phyloP scores from a whole-genome alignment of 2,329 filamentous ascomycete species.

The Atkinsonella texensis region DNA sequence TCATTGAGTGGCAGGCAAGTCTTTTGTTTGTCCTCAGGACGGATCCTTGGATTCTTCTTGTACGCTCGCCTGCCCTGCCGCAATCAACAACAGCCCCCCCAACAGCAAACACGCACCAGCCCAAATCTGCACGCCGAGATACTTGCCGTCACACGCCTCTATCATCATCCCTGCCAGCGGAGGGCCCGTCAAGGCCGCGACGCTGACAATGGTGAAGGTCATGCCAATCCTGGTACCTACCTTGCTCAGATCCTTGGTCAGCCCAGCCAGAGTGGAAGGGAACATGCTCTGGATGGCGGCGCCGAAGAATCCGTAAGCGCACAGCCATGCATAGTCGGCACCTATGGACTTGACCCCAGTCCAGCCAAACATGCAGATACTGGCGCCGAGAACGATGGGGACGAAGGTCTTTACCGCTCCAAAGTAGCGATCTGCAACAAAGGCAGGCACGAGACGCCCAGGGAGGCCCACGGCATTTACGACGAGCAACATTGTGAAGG shows the following conservation, averaged over 20 bases:
- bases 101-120: conserved; percentile 32
- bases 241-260: conserved; percentile 41
- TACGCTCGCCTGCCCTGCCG: conserved; percentile 15
- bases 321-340: conserved; percentile 43
- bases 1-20: too few species aligned
- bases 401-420: conserved; percentile 46
- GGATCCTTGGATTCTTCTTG: neutral
- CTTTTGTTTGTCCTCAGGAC: neutral
- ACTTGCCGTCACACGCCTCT: conserved; percentile 28
- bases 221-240: conserved; percentile 47
- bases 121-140: conserved; percentile 39
- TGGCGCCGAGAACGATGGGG: conserved; percentile 33
- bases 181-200: conserved; percentile 41
- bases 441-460: conserved; percentile 41
- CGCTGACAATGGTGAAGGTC: conserved; percentile 44
- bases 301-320: conserved; percentile 51
- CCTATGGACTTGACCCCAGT: conserved; percentile 29
- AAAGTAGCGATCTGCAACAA: conserved; percentile 39
- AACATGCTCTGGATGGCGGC: conserved; percentile 56
- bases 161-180: conserved; percentile 42
- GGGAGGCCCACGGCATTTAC: conserved; percentile 46
- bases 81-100: conserved; percentile 28
- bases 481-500: conserved; percentile 46
- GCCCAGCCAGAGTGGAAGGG: conserved; percentile 35
- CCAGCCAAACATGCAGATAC: conserved; percentile 40